phyloP scores from a whole-genome alignment of 2,329 filamentous ascomycete genomes.

The Phialophora expanda region DNA sequence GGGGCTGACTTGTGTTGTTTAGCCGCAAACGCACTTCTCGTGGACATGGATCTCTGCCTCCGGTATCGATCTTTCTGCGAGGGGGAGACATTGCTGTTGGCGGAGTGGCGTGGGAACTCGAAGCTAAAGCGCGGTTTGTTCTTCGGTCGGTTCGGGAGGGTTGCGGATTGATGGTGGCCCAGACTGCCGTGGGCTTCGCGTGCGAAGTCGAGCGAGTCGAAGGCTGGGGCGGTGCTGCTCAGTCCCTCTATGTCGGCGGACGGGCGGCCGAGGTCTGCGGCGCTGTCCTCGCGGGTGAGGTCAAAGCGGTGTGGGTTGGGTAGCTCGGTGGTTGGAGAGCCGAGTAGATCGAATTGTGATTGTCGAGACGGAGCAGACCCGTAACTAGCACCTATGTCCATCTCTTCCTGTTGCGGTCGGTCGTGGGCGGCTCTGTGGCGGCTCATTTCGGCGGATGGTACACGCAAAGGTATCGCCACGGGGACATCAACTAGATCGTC shows the following conservation, averaged over 20 bases:
- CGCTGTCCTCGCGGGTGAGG: constrained; percentile 55
- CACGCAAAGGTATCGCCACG: constrained; percentile 86
- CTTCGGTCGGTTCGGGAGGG: constrained; percentile 46
- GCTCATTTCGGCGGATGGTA: constrained; percentile 82
- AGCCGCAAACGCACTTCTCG: constrained; percentile 28
- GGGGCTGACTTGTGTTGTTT: constrained; percentile 22
- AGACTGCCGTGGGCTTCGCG: constrained; percentile 44
- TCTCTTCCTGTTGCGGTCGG: constrained; percentile 67
- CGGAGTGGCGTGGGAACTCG: constrained; percentile 61
- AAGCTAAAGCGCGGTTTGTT: constrained; percentile 41
- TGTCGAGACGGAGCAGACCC: constrained; percentile 58
- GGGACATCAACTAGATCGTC: constrained; percentile 96
- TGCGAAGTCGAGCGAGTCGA: constrained; percentile 32
- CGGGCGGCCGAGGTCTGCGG: constrained; percentile 45
- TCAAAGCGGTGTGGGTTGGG: constrained; percentile 79
- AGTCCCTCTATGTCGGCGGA: constrained; percentile 39
- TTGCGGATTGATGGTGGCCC: constrained; percentile 44
- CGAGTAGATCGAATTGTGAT: constrained; percentile 69
- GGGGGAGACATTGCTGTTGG: constrained; percentile 65
- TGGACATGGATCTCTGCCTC: constrained; percentile 35
- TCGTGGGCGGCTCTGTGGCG: constrained; percentile 59
- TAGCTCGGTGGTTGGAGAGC: constrained; percentile 62
- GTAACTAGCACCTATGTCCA: constrained; percentile 81
- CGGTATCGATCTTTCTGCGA: constrained; percentile 19
- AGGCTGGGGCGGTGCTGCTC: constrained; percentile 44